These are phyloP conservation scores for Aspergillus vadensis DNA, from an alignment of 2,329 filamentous ascomycete species.

Conservation along the genomic window DNA sequence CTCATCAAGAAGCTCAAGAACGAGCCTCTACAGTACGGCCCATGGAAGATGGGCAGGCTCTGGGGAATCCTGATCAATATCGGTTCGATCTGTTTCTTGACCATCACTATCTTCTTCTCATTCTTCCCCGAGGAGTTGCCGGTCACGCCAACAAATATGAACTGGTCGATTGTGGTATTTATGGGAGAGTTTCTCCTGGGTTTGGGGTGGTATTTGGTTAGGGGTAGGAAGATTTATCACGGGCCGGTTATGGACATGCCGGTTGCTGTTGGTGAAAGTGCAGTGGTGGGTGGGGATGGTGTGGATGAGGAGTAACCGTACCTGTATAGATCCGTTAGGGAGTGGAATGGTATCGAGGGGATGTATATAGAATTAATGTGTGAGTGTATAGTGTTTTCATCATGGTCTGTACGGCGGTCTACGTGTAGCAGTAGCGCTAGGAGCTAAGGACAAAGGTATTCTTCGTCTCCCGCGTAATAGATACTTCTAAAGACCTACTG, in stretches of 20 bases:
- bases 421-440: too few species aligned
- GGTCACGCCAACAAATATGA: constrained; percentile 47
- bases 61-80: constrained; percentile 1
- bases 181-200: constrained; percentile 36
- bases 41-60: constrained; percentile 48
- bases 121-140: neutral
- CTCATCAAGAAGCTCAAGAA: constrained; percentile 45
- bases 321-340: too few species aligned
- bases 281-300: neutral
- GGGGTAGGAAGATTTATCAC: constrained; percentile 35
- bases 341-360: accelerated
- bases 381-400: neutral
- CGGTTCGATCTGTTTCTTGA: neutral
- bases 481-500: too few species aligned
- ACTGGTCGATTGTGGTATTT: constrained; percentile 55
- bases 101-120: constrained; percentile 2
- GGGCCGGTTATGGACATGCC: constrained; percentile 24
- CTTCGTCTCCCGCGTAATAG: too few species aligned
- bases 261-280: neutral
- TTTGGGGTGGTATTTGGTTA: constrained; percentile 42
- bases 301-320: neutral
- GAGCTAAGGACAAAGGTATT: too few species aligned
- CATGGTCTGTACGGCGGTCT: neutral
- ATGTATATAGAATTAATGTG: neutral
- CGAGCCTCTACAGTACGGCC: constrained; percentile 40